These are phyloP conservation scores for Anacardium occidentale DNA, from an alignment of 345 rosid genomes.

Conservation along the genomic window DNA sequence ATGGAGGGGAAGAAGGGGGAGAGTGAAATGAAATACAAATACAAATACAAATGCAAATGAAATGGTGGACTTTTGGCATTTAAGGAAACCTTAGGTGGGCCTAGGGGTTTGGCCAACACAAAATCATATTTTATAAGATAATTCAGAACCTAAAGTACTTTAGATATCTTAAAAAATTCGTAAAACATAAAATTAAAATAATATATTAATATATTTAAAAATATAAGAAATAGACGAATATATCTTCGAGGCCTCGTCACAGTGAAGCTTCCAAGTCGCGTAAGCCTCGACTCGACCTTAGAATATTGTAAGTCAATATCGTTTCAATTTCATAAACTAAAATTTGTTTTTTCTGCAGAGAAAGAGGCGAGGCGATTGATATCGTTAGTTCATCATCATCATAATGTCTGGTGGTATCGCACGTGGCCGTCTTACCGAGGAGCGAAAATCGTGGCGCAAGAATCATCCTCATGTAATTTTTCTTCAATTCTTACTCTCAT, in stretches of 20 bases:
- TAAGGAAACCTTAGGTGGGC: too few species aligned
- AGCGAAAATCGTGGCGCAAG: slow-evolving; percentile 56
- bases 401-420: slow-evolving; percentile 51
- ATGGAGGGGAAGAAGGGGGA: too few species aligned
- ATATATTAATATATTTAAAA: too few species aligned
- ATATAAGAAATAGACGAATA: not conserved
- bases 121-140: too few species aligned
- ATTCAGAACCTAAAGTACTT: too few species aligned
- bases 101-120: too few species aligned
- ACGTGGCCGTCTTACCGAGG: slow-evolving; percentile 52
- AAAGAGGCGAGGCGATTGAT: not conserved
- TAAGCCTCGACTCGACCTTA: not conserved
- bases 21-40: too few species aligned
- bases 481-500: not conserved
- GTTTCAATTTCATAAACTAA: too few species aligned
- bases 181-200: not conserved
- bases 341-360: not conserved
- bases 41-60: too few species aligned
- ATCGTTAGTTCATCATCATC: not conserved
- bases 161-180: too few species aligned
- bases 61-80: too few species aligned
- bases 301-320: not conserved
- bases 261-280: not conserved
- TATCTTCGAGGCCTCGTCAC: not conserved
- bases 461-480: slow-evolving; percentile 47